Conservation (phyloP, 2,329 filamentous ascomycete species). For the Reticulascus tulasneorum region DNA sequence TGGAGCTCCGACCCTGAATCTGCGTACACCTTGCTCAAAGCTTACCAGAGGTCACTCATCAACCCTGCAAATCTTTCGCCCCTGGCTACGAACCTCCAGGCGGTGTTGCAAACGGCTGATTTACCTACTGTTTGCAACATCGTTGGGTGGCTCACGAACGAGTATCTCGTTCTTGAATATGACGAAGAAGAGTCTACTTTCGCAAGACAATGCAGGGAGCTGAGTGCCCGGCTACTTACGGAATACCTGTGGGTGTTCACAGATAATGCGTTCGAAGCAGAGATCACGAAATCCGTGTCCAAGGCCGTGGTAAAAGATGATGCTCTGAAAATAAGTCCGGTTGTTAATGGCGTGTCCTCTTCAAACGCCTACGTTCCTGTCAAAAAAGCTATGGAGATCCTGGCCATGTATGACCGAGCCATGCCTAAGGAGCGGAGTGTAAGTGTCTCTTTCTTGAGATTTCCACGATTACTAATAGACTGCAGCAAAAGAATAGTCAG, state of each 20-base stretch:
- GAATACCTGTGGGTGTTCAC: constrained; percentile 56
- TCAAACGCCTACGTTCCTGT: constrained; percentile 57
- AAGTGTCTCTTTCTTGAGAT: constrained; percentile 23
- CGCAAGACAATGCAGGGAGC: constrained; percentile 49
- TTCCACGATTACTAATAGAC: not conserved
- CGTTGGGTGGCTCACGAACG: constrained; percentile 54
- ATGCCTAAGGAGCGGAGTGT: constrained; percentile 63
- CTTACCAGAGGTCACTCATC: constrained; percentile 45
- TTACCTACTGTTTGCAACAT: constrained; percentile 50
- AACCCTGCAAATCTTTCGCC: constrained; percentile 53
- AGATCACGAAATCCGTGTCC: constrained; percentile 51
- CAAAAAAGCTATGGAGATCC: constrained; percentile 53
- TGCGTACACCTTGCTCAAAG: constrained; percentile 46
- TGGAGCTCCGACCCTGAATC: constrained; percentile 47
- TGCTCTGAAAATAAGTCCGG: constrained; percentile 46
- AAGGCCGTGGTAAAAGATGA: constrained; percentile 43
- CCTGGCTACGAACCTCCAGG: constrained; percentile 45
- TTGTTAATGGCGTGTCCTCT: constrained; percentile 43
- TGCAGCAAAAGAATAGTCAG: constrained; percentile 46
- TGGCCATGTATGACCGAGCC: constrained; percentile 59
- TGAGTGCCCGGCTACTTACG: constrained; percentile 51
- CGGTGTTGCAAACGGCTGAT: constrained; percentile 42
- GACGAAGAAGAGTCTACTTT: constrained; percentile 54
- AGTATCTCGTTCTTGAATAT: constrained; percentile 52
- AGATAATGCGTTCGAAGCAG: constrained; percentile 50